phyloP scores from a whole-genome alignment of 108 stramenopile genomes.

The Conticribra weissflogii region DNA sequence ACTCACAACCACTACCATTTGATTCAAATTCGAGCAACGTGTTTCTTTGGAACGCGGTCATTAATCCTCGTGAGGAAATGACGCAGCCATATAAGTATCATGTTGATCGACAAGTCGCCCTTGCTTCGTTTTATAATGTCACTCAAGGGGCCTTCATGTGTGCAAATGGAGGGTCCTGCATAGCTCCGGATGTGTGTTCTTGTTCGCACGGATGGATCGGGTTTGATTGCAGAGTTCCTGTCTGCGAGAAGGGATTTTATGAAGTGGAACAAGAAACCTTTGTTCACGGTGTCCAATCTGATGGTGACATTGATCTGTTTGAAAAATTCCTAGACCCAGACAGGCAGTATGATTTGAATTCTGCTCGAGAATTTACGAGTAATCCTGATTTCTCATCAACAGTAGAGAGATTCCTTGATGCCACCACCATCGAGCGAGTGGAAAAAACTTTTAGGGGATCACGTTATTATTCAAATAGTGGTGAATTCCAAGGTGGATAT shows the following conservation, averaged over 20 bases:
- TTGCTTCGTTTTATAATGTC: slow-evolving; percentile 55
- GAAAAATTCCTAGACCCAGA: slow-evolving; percentile 58
- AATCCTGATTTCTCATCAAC: slow-evolving; percentile 57
- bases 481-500: slow-evolving; percentile 75
- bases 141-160: slow-evolving; percentile 81
- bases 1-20: slow-evolving; percentile 61
- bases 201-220: slow-evolving; percentile 85
- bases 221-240: slow-evolving; percentile 89
- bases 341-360: slow-evolving; percentile 46
- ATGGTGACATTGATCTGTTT: slow-evolving; percentile 53
- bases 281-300: slow-evolving; percentile 55
- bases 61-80: slow-evolving; percentile 25
- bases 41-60: slow-evolving; percentile 57
- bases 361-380: slow-evolving; percentile 57
- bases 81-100: slow-evolving; percentile 60
- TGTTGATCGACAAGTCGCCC: slow-evolving; percentile 78
- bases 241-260: slow-evolving; percentile 85
- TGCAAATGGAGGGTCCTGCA: slow-evolving; percentile 84
- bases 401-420: slow-evolving; percentile 57
- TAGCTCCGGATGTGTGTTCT: slow-evolving; percentile 72
- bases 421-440: slow-evolving; percentile 33
- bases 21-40: slow-evolving; percentile 42
- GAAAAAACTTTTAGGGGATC: slow-evolving; percentile 30
- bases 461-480: slow-evolving; percentile 34
- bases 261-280: slow-evolving; percentile 56